Evolutionary conservation across 1,284 basidiomycete species (phyloP), one percentile per base, ranked within the genome.

Genomic region (Fomitopsis betulina): DNA sequence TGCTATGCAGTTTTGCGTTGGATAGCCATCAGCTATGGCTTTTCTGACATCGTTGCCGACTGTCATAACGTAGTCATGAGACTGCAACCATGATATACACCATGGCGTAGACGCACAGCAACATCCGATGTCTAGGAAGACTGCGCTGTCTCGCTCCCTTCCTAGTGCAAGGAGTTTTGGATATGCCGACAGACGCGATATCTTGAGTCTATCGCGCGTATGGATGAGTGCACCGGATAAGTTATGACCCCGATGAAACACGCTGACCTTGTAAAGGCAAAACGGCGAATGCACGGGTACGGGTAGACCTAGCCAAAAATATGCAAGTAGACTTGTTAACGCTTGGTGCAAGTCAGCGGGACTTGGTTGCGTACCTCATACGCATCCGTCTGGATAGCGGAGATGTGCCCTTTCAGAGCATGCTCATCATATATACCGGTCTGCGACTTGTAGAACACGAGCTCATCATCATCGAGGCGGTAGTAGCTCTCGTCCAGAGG

Each of bases 101-200:
- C 12, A 25, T 42, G 12, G 15, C n/a, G 42, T 13, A 4, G 15
- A 70, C 77, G 63, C 58, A 82, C 80, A 80, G 62, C 78, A 80
- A 60, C 79, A 81, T 10, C 71, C 74, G 30, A 75, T 61, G 53
- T 76, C 74, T 3, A 83, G 67, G 9, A 81, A 67, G 39, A 84
- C 73, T 5, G 79, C 76, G 40, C 72, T 69, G 17, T 70, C 59
- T n/a, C 70, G 73, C 2, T 71, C 68, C 23, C 67, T 65, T 1
- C 70, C 67, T 1, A 82, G 66, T 42, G 73, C 61, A 3, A 82
- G 64, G 5, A 74, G 73, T n/a, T 71, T 65, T 1, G n/a, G 9
- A 42, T 61, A 60, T 1, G 60, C 59, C 9, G 66, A 53, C 4
- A 64, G 50, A 7, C 62, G 57, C 4, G 59, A 56, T 40, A 63